Evolutionary conservation across 495 filamentous ascomycete genomes (phyloP).

Genomic region (Bathelium albidoporum): DNA sequence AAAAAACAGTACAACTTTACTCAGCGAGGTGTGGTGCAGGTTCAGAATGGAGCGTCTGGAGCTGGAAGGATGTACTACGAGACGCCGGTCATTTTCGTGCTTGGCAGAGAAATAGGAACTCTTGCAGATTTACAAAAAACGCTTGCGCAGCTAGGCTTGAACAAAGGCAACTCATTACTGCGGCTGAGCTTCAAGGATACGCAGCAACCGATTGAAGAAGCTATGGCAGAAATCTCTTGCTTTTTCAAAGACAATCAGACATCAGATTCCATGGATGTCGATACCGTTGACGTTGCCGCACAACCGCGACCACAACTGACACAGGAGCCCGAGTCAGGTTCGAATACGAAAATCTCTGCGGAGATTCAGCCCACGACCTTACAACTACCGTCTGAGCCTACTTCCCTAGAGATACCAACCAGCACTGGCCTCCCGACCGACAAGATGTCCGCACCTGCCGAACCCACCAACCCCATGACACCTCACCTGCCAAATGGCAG

Average conservation of each 20-base stretch:
- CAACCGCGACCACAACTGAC: constrained; percentile 10
- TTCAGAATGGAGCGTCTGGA: constrained; percentile 35
- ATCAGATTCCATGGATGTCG: constrained; percentile 10
- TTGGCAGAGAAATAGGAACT: constrained; percentile 63
- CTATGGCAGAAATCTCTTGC: constrained; percentile 65
- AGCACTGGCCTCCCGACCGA: too few relatives aligned
- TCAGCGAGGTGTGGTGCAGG: constrained; percentile 56
- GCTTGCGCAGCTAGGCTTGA: constrained; percentile 75
- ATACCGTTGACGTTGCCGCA: constrained; percentile 2
- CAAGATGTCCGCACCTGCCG: too few relatives aligned
- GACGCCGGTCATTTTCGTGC: constrained; percentile 68
- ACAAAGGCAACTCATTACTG: constrained; percentile 68
- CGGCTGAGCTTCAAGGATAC: constrained; percentile 65
- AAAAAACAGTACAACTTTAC: constrained; percentile 59
- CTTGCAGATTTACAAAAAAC: constrained; percentile 81
- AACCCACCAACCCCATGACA: too few relatives aligned
- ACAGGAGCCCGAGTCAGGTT: constrained; percentile 6
- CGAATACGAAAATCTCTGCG: constrained; percentile 7
- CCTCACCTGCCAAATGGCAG: too few relatives aligned
- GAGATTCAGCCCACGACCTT: not conserved
- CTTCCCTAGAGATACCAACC: too few relatives aligned
- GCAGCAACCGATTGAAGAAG: constrained; percentile 69
- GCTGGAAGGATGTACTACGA: constrained; percentile 77
- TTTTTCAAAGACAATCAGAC: constrained; percentile 43
- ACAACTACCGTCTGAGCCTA: not conserved